Conservation (phyloP, 2,329 filamentous ascomycete genomes). For the Emergomyces africanus region DNA sequence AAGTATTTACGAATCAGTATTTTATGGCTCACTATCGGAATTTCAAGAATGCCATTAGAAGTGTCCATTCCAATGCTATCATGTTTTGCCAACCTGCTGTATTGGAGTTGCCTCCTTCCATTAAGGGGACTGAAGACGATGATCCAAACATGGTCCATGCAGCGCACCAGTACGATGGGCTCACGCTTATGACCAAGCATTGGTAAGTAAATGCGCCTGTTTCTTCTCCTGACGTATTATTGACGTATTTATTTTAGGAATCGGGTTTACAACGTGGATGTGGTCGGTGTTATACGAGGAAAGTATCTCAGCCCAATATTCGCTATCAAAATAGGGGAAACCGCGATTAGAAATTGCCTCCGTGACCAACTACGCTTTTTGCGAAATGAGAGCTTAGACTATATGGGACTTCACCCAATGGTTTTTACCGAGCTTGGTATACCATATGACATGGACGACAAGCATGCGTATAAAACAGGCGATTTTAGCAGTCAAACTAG, state of each 20-base stretch:
- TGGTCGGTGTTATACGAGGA: constrained; percentile 80
- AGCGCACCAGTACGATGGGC: constrained; percentile 92
- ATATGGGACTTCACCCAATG: constrained; percentile 79
- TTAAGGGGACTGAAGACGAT: constrained; percentile 80
- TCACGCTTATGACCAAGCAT: constrained; percentile 94
- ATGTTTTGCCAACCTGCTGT: constrained; percentile 87
- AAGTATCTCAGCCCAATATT: constrained; percentile 81
- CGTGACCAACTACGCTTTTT: constrained; percentile 75
- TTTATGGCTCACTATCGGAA: constrained; percentile 76
- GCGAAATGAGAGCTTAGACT: constrained; percentile 71
- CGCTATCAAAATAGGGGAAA: constrained; percentile 84
- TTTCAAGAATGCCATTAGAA: constrained; percentile 62
- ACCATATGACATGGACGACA: constrained; percentile 97
- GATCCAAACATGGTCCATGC: constrained; percentile 85
- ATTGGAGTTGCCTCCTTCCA: constrained; percentile 74
- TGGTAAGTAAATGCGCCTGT: constrained; percentile 42
- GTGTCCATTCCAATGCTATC: constrained; percentile 65
- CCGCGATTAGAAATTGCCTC: constrained; percentile 87
- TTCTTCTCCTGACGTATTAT: constrained; percentile 4
- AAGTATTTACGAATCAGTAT: constrained; percentile 79
- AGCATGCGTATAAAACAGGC: constrained; percentile 87
- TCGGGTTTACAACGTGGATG: constrained; percentile 90
- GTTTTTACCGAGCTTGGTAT: constrained; percentile 94
- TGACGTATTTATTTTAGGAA: constrained; percentile 42
- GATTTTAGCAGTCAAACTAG: constrained; percentile 87